phyloP scores from a whole-genome alignment of 345 rosid species.

The Salix dunnii region DNA sequence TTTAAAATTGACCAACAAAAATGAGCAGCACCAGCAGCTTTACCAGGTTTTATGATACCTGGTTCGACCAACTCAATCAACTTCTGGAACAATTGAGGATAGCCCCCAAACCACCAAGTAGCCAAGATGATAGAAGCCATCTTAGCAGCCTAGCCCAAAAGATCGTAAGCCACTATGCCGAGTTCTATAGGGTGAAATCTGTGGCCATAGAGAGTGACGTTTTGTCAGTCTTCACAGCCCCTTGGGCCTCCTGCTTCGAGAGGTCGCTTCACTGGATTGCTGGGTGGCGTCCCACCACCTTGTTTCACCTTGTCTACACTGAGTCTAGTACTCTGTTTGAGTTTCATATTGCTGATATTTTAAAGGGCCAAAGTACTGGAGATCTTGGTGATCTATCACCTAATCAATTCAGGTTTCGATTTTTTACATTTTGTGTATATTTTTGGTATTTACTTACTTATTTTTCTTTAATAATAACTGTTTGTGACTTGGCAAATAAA shows the following conservation, averaged over 20 bases:
- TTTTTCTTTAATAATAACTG: not conserved
- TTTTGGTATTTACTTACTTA: not conserved
- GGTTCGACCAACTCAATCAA: slow-evolving; percentile 57
- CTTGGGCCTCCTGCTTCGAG: slow-evolving; percentile 79
- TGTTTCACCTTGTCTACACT: slow-evolving; percentile 73
- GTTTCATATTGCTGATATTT: slow-evolving; percentile 68
- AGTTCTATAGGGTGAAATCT: slow-evolving; percentile 50
- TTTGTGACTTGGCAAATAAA: no score
- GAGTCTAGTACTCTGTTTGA: slow-evolving; percentile 76
- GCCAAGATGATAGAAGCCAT: slow-evolving; percentile 26
- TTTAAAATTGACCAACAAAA: not conserved
- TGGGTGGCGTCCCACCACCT: slow-evolving; percentile 78
- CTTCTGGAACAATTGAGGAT: slow-evolving; percentile 48
- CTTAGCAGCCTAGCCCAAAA: slow-evolving; percentile 39
- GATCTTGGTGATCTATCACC: slow-evolving; percentile 86
- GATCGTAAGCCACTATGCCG: slow-evolving; percentile 51
- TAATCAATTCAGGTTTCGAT: slow-evolving; percentile 54
- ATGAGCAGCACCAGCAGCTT: slow-evolving; percentile 30
- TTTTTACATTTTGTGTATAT: no score
- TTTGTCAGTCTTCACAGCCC: slow-evolving; percentile 48
- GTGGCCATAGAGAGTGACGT: slow-evolving; percentile 50
- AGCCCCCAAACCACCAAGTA: slow-evolving; percentile 39
- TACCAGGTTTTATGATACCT: slow-evolving; percentile 48
- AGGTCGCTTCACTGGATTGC: slow-evolving; percentile 83
- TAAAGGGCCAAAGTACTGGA: slow-evolving; percentile 60